Evolutionary conservation across 805 yeast species (phyloP).

Genomic region (Zygosaccharomyces siamensis): DNA sequence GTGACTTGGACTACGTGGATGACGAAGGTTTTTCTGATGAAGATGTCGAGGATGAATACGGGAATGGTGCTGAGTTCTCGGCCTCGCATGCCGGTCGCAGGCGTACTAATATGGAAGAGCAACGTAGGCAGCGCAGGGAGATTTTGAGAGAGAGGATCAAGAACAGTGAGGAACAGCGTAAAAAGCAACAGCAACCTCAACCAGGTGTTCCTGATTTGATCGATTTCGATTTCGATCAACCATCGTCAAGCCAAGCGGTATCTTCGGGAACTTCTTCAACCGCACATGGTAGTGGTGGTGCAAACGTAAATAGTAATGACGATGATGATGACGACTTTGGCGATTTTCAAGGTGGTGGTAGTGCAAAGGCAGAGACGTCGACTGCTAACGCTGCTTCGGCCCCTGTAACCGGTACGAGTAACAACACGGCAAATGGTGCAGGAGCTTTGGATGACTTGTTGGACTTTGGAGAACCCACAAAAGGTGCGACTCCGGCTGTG

Average conservation of each 20-base stretch:
- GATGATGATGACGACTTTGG: slow-evolving; percentile 37
- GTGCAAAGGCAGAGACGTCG: slow-evolving; percentile 7
- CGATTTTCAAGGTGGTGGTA: slow-evolving; percentile 34
- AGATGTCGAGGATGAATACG: slow-evolving; percentile 9
- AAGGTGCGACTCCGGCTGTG: slow-evolving; percentile 16
- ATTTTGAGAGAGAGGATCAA: slow-evolving; percentile 35
- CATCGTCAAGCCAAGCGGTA: neutral
- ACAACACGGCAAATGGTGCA: slow-evolving; percentile 1
- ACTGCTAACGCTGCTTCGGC: slow-evolving; percentile 5
- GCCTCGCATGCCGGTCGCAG: slow-evolving; percentile 19
- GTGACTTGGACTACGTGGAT: slow-evolving; percentile 17
- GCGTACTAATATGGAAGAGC: slow-evolving; percentile 31
- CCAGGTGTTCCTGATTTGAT: slow-evolving; percentile 30
- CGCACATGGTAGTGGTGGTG: slow-evolving; percentile 6
- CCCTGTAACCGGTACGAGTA: slow-evolving; percentile 4
- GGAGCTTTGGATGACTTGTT: slow-evolving; percentile 15
- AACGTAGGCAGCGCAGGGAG: slow-evolving; percentile 36
- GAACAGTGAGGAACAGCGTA: slow-evolving; percentile 32
- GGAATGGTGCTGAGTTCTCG: slow-evolving; percentile 7
- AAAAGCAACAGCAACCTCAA: slow-evolving; percentile 21
- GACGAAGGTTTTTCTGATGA: slow-evolving; percentile 20
- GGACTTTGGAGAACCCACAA: slow-evolving; percentile 12
- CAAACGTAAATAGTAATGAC: slow-evolving; percentile 15
- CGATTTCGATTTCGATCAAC: slow-evolving; percentile 23
- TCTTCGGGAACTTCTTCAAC: neutral